phyloP scores from a whole-genome alignment of 2,329 filamentous ascomycete genomes.

The Fusarium decemcellulare region DNA sequence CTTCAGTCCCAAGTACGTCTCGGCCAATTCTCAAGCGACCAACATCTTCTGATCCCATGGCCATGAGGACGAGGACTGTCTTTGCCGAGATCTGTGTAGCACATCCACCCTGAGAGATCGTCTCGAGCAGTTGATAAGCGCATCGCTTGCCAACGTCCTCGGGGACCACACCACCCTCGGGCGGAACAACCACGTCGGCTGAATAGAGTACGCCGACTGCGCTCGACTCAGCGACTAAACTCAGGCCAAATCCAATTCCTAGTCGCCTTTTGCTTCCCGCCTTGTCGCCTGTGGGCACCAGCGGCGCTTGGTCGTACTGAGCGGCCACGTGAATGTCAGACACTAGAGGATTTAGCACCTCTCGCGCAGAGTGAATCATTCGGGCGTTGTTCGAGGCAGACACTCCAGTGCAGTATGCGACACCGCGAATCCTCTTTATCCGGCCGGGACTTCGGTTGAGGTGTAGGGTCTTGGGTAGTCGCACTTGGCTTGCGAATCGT shows the following conservation, averaged over 20 bases:
- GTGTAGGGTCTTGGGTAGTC: slow-evolving; percentile 94
- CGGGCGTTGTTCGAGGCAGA: slow-evolving; percentile 93
- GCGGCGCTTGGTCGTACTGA: slow-evolving; percentile 78
- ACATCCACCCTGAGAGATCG: slow-evolving; percentile 86
- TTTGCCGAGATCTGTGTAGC: slow-evolving; percentile 79
- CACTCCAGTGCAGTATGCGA: slow-evolving; percentile 94
- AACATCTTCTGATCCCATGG: slow-evolving; percentile 97
- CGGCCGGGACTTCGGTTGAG: slow-evolving; percentile 84
- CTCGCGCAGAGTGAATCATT: slow-evolving; percentile 93
- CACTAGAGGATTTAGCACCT: slow-evolving; percentile 87
- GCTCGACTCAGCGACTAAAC: slow-evolving; percentile 92
- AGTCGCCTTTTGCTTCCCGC: slow-evolving; percentile 72
- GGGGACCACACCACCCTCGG: slow-evolving; percentile 84
- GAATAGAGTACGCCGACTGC: slow-evolving; percentile 86
- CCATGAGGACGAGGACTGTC: slow-evolving; percentile 90
- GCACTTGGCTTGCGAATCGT: slow-evolving; percentile 92
- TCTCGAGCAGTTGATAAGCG: slow-evolving; percentile 90
- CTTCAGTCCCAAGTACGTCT: slow-evolving; percentile 85
- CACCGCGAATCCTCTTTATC: slow-evolving; percentile 90
- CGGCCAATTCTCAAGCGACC: slow-evolving; percentile 86
- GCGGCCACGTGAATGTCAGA: slow-evolving; percentile 93
- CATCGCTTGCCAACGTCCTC: slow-evolving; percentile 93
- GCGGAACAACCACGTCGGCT: slow-evolving; percentile 83
- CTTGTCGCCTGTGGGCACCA: slow-evolving; percentile 69
- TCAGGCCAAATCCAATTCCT: slow-evolving; percentile 93